A percentile compares a stretch with the other conserved stretches of the same genome.
Evolutionary conservation across 2,329 filamentous ascomycete species (phyloP).

Genomic region (Epichloe bromicola): DNA sequence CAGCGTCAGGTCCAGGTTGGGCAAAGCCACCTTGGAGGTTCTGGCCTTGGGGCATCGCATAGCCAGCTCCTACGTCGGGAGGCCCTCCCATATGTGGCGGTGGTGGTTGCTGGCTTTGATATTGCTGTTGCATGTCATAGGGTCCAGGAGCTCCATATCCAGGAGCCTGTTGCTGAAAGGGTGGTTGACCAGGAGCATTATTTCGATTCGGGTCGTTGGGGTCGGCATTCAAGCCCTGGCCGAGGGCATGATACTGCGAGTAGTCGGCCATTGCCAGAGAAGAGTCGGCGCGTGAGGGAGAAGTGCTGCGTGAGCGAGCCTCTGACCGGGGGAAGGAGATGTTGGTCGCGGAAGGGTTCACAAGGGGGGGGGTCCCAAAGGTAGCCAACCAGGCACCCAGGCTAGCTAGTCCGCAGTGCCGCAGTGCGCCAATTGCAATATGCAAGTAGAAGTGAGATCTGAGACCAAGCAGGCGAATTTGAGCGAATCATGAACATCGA

Average conservation of each 20-base stretch:
- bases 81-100: neutral
- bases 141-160: conserved; percentile 14
- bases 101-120: conserved; percentile 3
- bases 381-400: neutral
- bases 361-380: conserved; percentile 3
- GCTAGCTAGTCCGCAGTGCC: neutral
- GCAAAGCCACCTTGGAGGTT: conserved; percentile 14
- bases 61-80: conserved; percentile 12
- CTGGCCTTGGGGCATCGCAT: conserved; percentile 21
- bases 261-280: conserved; percentile 40
- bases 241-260: conserved; percentile 41
- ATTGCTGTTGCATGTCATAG: conserved; percentile 6
- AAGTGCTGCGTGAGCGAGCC: conserved; percentile 2
- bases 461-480: neutral
- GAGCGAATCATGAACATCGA: neutral
- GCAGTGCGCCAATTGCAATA: neutral
- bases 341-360: neutral
- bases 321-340: conserved; percentile 1
- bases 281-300: neutral
- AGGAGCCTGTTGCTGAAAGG: conserved; percentile 33
- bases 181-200: conserved; percentile 36
- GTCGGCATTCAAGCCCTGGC: conserved; percentile 41
- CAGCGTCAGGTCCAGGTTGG: conserved; percentile 30
- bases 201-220: conserved; percentile 40
- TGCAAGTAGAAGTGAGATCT: neutral